phyloP scores from a whole-genome alignment of 768 basidiomycete genomes.

The Agaricus blazei region DNA sequence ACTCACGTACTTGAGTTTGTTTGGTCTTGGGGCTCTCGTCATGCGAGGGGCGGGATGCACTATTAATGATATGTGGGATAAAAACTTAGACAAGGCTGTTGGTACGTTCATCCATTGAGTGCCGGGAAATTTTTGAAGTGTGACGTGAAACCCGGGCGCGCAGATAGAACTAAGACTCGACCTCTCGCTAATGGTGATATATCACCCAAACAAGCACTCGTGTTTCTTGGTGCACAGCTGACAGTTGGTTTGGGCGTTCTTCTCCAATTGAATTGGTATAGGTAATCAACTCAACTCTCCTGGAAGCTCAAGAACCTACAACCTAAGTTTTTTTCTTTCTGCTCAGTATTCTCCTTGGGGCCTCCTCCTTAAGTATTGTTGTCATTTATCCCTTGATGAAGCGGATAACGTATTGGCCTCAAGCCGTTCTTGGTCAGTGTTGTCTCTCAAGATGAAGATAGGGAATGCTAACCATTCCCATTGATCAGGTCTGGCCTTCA shows the following conservation, averaged over 20 bases:
- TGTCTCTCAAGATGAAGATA: not conserved
- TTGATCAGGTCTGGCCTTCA: constrained; percentile 79
- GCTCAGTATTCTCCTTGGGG: constrained; percentile 82
- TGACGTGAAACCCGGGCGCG: not conserved
- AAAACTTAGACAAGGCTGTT: constrained; percentile 84
- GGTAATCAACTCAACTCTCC: constrained; percentile 41
- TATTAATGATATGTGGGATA: constrained; percentile 99
- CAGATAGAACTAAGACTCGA: constrained; percentile 82
- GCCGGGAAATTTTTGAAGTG: too few relatives aligned
- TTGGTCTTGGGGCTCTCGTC: constrained; percentile 85
- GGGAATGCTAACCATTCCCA: not conserved
- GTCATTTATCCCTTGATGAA: constrained; percentile 96
- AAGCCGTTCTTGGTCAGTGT: constrained; percentile 81
- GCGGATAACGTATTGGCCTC: constrained; percentile 94
- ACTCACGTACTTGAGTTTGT: constrained; percentile 72
- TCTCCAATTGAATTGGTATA: constrained; percentile 92
- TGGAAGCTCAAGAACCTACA: too few relatives aligned
- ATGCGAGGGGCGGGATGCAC: constrained; percentile 99
- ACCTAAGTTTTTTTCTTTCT: not conserved
- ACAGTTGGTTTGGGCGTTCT: constrained; percentile 79
- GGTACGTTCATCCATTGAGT: constrained; percentile 41
- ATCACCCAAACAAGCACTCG: constrained; percentile 65
- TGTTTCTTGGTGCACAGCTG: constrained; percentile 80
- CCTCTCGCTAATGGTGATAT: constrained; percentile 87
- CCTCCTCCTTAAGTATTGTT: constrained; percentile 85